Evolutionary conservation across 768 basidiomycete species (phyloP), one percentile per base, ranked within the genome.

Genomic region (Kwoniella newhampshirensis): DNA sequence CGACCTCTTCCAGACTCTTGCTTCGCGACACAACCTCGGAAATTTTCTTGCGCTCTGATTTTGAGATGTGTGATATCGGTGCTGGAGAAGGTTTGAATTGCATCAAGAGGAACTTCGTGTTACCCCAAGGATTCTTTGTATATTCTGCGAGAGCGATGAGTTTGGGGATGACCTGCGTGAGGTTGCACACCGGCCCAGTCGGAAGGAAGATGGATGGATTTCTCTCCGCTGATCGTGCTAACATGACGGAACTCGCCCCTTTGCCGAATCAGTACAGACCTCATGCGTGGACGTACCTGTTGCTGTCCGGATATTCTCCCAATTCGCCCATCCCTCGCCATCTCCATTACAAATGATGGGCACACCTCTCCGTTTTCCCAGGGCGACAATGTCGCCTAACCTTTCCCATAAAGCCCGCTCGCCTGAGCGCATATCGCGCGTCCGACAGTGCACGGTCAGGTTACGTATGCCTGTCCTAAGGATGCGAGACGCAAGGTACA

Each of bases 291-390:
- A 76, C 82, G 45, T 67, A 85, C 91, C 88, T 27, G 93, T 98
- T 25, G 85, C 75, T 46, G 80, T 80, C 40, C 87, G 82, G 32
- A 97, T 83, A 43, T 85, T 82, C 58, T 83, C 85, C 45, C 87
- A 87, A 67, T 93, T 91, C 62, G 86, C 82, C 78, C 82, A 87
- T 2, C 85, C 86, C 15, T 81, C 74, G 64, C 90, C 96, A 74
- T 99, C 94, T 0, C 96, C 96, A 74, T 99, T 99, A 77, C 89
- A 89, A 23, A 93, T 82, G 30, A 99, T 85, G 0, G 92, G 87
- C n/a, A 96, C 82, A 0, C 85, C 87, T 64, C 81, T 83, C 2
- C 86, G 86, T 54, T 84, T 82, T 5, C 94, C 91, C 67, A 88
- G 87, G 8, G 91, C 83, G 20, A 92, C 91, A 57, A 99, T 88